phyloP scores from a whole-genome alignment of 148 eudicot species.

The Heliosperma pusillum region DNA sequence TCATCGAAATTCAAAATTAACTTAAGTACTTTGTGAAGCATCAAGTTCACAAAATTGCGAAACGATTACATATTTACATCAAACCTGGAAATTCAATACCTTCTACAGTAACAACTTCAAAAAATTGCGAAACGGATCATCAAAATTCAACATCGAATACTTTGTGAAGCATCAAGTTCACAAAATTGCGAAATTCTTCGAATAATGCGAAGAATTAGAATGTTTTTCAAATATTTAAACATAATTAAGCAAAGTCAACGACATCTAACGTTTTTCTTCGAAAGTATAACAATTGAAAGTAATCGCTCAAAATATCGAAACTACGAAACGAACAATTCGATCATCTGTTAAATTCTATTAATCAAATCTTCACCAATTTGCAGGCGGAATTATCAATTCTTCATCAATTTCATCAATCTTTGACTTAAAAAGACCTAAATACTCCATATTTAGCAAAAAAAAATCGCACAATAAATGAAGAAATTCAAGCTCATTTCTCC shows the following conservation, averaged over 20 bases:
- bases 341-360: neutral
- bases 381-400: neutral
- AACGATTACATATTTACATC: no score
- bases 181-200: neutral
- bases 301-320: neutral
- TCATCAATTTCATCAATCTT: neutral
- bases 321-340: neutral
- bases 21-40: no score
- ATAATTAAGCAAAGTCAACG: neutral
- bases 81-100: no score
- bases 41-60: no score
- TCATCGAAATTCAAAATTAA: no score
- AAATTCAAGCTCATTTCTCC: neutral
- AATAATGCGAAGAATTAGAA: neutral
- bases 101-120: no score
- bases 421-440: neutral
- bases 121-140: neutral
- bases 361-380: no score
- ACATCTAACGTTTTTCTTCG: neutral
- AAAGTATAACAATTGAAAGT: neutral
- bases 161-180: neutral
- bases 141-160: neutral
- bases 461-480: neutral
- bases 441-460: slow-evolving; percentile 3
- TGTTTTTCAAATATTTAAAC: neutral